Percentiles rank a stretch among this genome's conserved stretches.
Evolutionary conservation across 2,329 filamentous ascomycete species (phyloP).

Genomic region (Apiospora sp.): DNA sequence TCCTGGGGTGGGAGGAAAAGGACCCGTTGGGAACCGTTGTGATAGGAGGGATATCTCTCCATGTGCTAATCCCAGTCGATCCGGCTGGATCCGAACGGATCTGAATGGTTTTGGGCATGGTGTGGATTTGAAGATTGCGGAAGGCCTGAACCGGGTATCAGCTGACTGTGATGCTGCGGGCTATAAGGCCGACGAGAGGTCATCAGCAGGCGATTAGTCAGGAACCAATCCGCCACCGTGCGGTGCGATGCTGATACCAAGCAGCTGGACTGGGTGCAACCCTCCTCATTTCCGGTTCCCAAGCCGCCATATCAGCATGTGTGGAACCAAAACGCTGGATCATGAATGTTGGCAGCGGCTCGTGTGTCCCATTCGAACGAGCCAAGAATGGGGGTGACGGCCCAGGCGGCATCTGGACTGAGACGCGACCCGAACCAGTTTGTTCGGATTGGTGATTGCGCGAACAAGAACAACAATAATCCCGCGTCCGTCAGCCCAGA

Average conservation of each 20-base stretch:
- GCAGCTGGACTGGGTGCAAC: constrained; percentile 4
- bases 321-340: background rate
- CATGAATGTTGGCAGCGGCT: background rate
- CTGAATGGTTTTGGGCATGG: background rate
- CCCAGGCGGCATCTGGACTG: background rate
- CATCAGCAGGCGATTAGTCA: background rate
- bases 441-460: background rate
- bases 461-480: background rate
- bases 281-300: background rate
- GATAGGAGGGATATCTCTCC: constrained; percentile 23
- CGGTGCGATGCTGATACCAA: background rate
- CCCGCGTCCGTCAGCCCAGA: constrained; percentile 13
- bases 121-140: background rate
- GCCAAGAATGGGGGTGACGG: background rate
- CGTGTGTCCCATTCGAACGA: background rate
- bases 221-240: background rate
- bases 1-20: background rate
- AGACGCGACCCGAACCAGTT: background rate
- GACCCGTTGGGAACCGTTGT: background rate
- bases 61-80: background rate
- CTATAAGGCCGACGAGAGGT: background rate
- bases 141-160: background rate
- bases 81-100: constrained; percentile 7
- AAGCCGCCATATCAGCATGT: background rate
- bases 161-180: background rate